Evolutionary conservation across 768 basidiomycete genomes (phyloP).

Genomic region (Saitozyma podzolica): DNA sequence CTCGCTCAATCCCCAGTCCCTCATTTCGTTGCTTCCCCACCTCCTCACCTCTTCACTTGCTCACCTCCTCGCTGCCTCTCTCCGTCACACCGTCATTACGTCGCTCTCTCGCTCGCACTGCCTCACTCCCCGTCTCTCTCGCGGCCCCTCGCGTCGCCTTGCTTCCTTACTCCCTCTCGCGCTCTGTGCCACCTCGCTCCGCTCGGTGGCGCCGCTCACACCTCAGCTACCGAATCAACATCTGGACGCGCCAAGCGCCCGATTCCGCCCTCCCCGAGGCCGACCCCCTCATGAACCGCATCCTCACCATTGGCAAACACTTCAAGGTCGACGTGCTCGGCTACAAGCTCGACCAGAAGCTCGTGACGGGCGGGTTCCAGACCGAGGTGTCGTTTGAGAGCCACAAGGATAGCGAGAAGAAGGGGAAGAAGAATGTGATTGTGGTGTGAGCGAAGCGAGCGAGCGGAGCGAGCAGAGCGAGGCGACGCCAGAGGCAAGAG

Average conservation of each 20-base stretch:
- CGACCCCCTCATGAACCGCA: slow-evolving; percentile 69
- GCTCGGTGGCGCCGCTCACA: background rate
- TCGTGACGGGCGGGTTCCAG: slow-evolving; percentile 74
- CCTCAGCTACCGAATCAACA: slow-evolving; percentile 91
- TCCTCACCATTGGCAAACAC: slow-evolving; percentile 79
- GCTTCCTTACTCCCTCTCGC: background rate
- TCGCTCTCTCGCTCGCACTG: background rate
- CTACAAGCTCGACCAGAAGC: slow-evolving; percentile 68
- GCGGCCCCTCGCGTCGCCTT: too few species aligned
- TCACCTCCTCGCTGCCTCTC: too few species aligned
- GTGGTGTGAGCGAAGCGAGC: slow-evolving; percentile 11
- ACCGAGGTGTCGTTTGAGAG: slow-evolving; percentile 94
- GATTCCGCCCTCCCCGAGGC: slow-evolving; percentile 36
- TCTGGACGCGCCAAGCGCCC: slow-evolving; percentile 92
- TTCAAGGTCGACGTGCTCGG: slow-evolving; percentile 92
- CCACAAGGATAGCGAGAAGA: slow-evolving; percentile 62
- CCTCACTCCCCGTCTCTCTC: background rate
- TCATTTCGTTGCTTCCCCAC: too few species aligned
- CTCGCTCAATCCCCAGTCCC: too few species aligned
- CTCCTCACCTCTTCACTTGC: too few species aligned
- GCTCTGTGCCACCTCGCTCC: background rate
- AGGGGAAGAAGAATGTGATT: slow-evolving; percentile 39
- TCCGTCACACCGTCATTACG: too few species aligned
- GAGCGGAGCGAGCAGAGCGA: background rate
- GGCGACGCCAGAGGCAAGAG: too few species aligned